phyloP scores from a whole-genome alignment of 2,329 filamentous ascomycete species.

The Huntiella savannae region DNA sequence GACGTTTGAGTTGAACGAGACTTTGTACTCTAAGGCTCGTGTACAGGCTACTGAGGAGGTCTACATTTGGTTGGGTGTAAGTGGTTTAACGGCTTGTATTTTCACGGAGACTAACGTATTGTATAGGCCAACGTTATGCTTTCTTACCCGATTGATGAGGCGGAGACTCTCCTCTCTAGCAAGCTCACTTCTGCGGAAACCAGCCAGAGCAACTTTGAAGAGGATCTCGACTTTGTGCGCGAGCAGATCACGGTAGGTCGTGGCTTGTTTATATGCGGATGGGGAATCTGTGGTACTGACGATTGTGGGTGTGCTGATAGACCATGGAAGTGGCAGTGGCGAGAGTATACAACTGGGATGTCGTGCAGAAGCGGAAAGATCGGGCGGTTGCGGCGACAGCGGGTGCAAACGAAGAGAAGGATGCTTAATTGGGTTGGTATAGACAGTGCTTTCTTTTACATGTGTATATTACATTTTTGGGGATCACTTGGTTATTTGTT shows the following conservation, averaged over 20 bases:
- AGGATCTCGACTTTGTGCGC: conserved; percentile 85
- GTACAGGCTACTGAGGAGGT: conserved; percentile 76
- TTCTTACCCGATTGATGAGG: conserved; percentile 78
- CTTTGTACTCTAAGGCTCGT: conserved; percentile 72
- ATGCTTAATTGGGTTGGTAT: not conserved
- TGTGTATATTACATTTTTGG: no score
- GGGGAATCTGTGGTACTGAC: not conserved
- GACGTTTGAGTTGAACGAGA: conserved; percentile 93
- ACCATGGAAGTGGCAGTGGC: conserved; percentile 94
- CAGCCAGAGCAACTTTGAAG: conserved; percentile 74
- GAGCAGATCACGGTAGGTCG: conserved; percentile 79
- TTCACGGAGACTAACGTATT: not conserved
- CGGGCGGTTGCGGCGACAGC: conserved; percentile 42
- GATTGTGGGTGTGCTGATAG: conserved; percentile 24
- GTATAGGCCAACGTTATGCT: conserved; percentile 90
- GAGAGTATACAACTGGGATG: conserved; percentile 98
- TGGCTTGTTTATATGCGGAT: not conserved
- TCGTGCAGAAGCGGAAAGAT: conserved; percentile 85
- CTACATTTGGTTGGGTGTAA: conserved; percentile 85
- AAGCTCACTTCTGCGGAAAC: conserved; percentile 65
- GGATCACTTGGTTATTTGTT: no score
- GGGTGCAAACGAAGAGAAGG: conserved; percentile 22
- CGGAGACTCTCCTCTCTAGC: conserved; percentile 54
- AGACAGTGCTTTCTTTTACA: no score
- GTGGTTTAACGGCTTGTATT: conserved; percentile 15